A percentile compares a stretch with the other conserved stretches of the same genome.
Evolutionary conservation across 2,329 filamentous ascomycete genomes (phyloP).

Genomic region (Pleochaeta shiraiana): DNA sequence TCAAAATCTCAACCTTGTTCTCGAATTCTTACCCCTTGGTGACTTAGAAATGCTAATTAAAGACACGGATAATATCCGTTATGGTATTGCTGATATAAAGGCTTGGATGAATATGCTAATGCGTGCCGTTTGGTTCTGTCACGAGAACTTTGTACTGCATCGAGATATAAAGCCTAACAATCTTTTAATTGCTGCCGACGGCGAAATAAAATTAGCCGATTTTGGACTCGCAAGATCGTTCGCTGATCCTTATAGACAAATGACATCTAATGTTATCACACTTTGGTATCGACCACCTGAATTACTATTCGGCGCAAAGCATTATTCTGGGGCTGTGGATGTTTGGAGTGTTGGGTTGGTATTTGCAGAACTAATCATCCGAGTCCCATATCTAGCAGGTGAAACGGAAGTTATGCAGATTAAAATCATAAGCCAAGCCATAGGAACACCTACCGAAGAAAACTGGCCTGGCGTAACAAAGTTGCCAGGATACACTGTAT

Average conservation of each 20-base stretch:
- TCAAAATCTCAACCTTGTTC: conserved; percentile 87
- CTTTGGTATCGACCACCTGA: conserved; percentile 94
- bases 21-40: conserved; percentile 84
- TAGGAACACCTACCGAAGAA: conserved; percentile 82
- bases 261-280: conserved; percentile 93
- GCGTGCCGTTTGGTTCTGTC: conserved; percentile 87
- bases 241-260: conserved; percentile 65
- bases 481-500: conserved; percentile 59
- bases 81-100: conserved; percentile 81
- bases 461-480: conserved; percentile 85
- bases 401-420: conserved; percentile 77
- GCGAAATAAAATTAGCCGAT: conserved; percentile 89
- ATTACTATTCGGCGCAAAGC: conserved; percentile 70
- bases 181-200: conserved; percentile 77
- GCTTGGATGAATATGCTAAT: conserved; percentile 98
- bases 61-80: conserved; percentile 55
- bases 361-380: conserved; percentile 73
- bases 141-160: conserved; percentile 83
- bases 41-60: conserved; percentile 90
- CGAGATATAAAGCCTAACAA: conserved; percentile 99
- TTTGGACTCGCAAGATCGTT: conserved; percentile 86
- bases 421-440: conserved; percentile 56
- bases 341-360: conserved; percentile 88
- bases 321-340: conserved; percentile 82
- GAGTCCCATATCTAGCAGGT: conserved; percentile 64